Evolutionary conservation across 495 filamentous ascomycete genomes (phyloP), one percentile per base, ranked within the genome.

Genomic region (Penicillium paradoxum): DNA sequence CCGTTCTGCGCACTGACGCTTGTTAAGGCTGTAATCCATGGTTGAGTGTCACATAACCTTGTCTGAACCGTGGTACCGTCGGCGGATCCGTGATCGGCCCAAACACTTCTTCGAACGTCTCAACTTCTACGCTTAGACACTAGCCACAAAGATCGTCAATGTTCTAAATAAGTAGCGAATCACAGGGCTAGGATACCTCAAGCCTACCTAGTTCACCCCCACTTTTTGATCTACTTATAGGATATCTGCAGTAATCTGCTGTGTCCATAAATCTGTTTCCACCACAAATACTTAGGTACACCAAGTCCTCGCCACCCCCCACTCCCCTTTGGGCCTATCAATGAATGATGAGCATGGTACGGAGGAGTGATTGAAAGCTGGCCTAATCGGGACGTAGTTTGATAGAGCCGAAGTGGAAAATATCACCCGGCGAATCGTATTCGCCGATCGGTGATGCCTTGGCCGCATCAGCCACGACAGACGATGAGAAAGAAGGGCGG

Each of bases 11-110:
- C 57, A 57, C 21, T 41, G 57, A 60, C 54, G 8, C 21, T 17
- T 6, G 1, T 47, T 64, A 62, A 58, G 53, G 55, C 58, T 54
- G 45, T 41, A 29, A 38, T 42, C 50, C 40, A 42, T 42, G 50
- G 41, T 15, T 10, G 41, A 38, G 22, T 19, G 15, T 38, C 33
- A 17, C 11, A 38, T 53, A 45, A 45, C 17, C 45, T 50, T 49
- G 21, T 45, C 33, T n/a, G 17, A 42, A n/a, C 43, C 50, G 41
- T 32, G 49, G 54, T 47, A 43, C 41, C 7, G 38, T 51, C 51
- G 47, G 49, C 21, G 33, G 29, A 55, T 53, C 53, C 53, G 59
- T 54, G 53, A 53, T 58, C 45, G 13, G 24, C 40, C 32, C 21
- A 48, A 42, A 51, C 38, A 46, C 29, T 34, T 15, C 30, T 34